Conservation (phyloP, 352 stramenopile genomes). For the Globisporangium acanthophoron region DNA sequence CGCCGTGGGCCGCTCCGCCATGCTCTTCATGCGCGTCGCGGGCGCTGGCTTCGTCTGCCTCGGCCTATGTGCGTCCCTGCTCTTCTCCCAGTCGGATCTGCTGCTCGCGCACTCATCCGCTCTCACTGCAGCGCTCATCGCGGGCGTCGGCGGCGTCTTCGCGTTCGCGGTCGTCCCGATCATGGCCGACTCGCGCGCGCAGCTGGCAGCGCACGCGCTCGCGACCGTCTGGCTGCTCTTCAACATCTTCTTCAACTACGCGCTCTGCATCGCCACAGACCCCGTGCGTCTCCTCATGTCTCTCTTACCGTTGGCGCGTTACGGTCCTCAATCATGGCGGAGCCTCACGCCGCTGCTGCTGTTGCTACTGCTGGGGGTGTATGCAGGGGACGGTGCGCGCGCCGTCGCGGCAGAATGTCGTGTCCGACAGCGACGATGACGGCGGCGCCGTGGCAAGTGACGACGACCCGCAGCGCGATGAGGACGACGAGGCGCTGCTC, state of each 20-base stretch:
- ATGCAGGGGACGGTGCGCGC: slow-evolving; percentile 9
- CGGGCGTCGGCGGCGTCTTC: slow-evolving; percentile 33
- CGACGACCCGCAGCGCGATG: slow-evolving; percentile 9
- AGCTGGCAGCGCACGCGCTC: slow-evolving; percentile 30
- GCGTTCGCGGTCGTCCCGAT: slow-evolving; percentile 50
- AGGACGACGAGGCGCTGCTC: slow-evolving; percentile 12
- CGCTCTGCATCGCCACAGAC: slow-evolving; percentile 52
- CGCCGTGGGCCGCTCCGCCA: slow-evolving; percentile 26
- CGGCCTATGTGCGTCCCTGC: slow-evolving; percentile 30
- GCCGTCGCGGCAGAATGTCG: not conserved
- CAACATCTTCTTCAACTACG: slow-evolving; percentile 79
- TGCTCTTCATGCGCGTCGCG: slow-evolving; percentile 38
- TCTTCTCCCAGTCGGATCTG: not conserved
- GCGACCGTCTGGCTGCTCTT: slow-evolving; percentile 34
- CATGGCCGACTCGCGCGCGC: slow-evolving; percentile 21
- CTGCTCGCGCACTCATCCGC: not conserved
- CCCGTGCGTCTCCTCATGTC: slow-evolving; percentile 20
- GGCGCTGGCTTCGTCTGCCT: slow-evolving; percentile 36
- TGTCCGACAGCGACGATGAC: slow-evolving; percentile 7
- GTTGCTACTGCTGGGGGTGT: slow-evolving; percentile 4
- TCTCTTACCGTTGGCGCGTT: not conserved
- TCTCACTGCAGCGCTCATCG: slow-evolving; percentile 27
- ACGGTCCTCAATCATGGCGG: not conserved
- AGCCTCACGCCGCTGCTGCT: not conserved
- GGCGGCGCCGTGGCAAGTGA: slow-evolving; percentile 14